Evolutionary conservation across 2,329 filamentous ascomycete species (phyloP), one percentile per base, ranked within the genome.

Genomic region (Fusarium begoniae): DNA sequence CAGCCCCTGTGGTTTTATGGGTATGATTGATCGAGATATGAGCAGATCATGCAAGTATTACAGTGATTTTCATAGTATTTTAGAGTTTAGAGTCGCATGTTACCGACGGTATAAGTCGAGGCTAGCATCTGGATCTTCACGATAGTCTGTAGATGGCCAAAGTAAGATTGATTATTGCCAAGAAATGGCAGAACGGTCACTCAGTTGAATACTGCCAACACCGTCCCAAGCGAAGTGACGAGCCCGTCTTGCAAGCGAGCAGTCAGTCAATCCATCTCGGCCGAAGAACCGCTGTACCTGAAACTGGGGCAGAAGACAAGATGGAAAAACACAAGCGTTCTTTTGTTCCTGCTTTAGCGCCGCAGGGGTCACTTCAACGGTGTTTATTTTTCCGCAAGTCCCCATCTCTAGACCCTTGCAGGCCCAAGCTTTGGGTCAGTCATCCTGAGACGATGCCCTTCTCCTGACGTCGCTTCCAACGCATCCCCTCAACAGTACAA

Each of bases 311-410:
- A 55, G 57, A 47, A 50, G 57, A 56, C 45, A 45, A 51, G 56
- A 59, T 58, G 64, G 59, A 69, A 65, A 68, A 74, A 56, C 64
- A 55, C 32, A 37, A 56, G n/a, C 61, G 22, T 43, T 57, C 45
- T 63, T 40, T 63, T 56, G 71, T 75, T 70, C 72, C 72, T 75
- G 72, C 72, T 63, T 75, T 75, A 74, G 72, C 69, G 72, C 72
- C 57, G 60, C 50, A 63, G 45, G 66, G 48, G 22, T 38, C 48
- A 30, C 8, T 20, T 24, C 26, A 26, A 41, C 66, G 66, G 66
- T 66, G n/a, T 63, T 22, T 66, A 55, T 70, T 70, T 70, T 70
- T 70, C 67, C 66, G 67, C 53, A 70, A 70, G 67, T 70, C 67
- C 24, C 43, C 32, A 51, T 58, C 43, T 38, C 30, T 15, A 40